Evolutionary conservation across 2,329 filamentous ascomycete genomes (phyloP).

Genomic region (Scopulariopsis brevicaulis): DNA sequence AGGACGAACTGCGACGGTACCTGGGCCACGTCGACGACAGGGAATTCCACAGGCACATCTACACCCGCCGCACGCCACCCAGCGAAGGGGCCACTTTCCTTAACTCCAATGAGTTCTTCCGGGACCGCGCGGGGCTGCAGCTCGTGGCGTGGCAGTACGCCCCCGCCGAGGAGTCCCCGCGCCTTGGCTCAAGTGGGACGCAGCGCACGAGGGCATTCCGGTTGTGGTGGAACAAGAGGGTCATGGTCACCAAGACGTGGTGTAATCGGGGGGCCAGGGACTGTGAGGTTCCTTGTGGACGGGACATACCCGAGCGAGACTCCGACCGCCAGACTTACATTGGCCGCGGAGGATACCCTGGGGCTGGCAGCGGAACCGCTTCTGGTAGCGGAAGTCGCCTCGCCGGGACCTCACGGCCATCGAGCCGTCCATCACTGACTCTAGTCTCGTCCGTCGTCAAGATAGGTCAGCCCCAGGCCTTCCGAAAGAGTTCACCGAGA

Average conservation of each 20-base stretch:
- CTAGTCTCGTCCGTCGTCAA: neutral
- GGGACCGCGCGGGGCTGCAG: neutral
- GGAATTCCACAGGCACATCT: neutral
- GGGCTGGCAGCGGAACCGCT: neutral
- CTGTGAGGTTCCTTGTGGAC: neutral
- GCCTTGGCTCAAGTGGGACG: neutral
- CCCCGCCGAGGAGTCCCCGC: neutral
- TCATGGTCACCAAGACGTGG: neutral
- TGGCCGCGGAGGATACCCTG: neutral
- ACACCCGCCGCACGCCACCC: neutral
- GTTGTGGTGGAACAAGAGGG: slow-evolving; percentile 1
- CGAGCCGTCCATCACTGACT: neutral
- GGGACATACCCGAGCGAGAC: neutral
- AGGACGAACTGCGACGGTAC: neutral
- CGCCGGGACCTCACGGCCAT: neutral
- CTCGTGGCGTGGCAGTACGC: slow-evolving; percentile 2
- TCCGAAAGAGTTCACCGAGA: neutral
- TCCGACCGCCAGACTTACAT: neutral
- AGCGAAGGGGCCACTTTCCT: neutral
- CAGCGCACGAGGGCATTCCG: neutral
- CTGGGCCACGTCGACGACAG: neutral
- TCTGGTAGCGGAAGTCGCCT: neutral
- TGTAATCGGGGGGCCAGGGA: neutral
- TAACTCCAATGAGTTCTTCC: neutral
- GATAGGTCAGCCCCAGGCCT: neutral